A percentile compares a stretch with the other conserved stretches of the same genome.
phyloP scores from a whole-genome alignment of 495 filamentous ascomycete genomes.

The Penicillium coffeae region DNA sequence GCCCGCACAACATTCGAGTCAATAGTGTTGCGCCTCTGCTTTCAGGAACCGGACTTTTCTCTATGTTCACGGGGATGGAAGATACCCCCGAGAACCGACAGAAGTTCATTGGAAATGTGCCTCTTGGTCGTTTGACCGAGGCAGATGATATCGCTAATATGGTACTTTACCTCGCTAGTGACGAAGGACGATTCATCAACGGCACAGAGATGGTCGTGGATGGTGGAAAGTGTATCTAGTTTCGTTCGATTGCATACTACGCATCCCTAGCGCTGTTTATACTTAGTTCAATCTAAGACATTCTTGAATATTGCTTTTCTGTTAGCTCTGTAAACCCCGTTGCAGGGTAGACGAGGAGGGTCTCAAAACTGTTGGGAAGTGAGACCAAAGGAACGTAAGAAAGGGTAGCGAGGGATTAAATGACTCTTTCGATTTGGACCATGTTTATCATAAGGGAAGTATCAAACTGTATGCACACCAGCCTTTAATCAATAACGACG shows the following conservation, averaged over 20 bases:
- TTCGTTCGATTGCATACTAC: too few relatives aligned
- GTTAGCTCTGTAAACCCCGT: too few relatives aligned
- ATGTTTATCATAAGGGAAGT: too few relatives aligned
- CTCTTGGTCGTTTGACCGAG: conserved; percentile 60
- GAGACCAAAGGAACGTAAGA: too few relatives aligned
- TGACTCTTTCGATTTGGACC: too few relatives aligned
- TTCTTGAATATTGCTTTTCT: too few relatives aligned
- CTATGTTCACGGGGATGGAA: conserved; percentile 61
- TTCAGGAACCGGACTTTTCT: conserved; percentile 60
- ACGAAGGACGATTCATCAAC: conserved; percentile 68
- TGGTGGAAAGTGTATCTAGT: conserved; percentile 28
- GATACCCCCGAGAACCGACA: conserved; percentile 65
- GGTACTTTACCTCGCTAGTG: conserved; percentile 61
- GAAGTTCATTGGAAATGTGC: conserved; percentile 64
- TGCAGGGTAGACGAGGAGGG: too few relatives aligned
- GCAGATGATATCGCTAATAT: conserved; percentile 65
- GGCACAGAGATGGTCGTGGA: conserved; percentile 49
- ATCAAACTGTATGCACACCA: too few relatives aligned
- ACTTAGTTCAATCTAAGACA: not conserved
- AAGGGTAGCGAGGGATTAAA: too few relatives aligned
- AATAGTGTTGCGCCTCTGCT: conserved; percentile 61
- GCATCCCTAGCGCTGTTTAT: too few relatives aligned
- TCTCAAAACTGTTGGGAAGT: too few relatives aligned
- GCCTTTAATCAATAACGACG: too few relatives aligned
- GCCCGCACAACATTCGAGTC: conserved; percentile 60